Base-by-base conservation (phyloP, 257 asterid species). In the Nicotiana tabacum region DNA sequence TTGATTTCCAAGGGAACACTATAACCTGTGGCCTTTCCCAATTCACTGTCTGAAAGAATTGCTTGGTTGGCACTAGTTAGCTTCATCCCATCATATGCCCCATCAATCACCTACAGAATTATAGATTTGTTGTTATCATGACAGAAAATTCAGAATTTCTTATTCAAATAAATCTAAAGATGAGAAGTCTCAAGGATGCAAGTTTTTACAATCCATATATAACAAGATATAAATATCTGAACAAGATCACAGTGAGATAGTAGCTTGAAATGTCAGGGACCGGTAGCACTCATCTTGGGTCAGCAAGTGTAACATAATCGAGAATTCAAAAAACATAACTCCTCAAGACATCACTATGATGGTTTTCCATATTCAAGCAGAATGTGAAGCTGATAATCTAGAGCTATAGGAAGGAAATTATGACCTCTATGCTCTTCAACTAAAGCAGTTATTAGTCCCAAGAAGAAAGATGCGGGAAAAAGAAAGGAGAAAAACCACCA, bases 1-100 rank as follows among this genome's bases (percentile, higher is more conserved):
- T 70, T 96, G 86, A 96, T 94, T 87, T 94, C 99, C 16, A 96
- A 88, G 62, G 98, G 99, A 83, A 90, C 87, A 5, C 96, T 91
- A 27, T 90, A 91, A 65, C 98, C 99, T 69, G 68, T 89, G 83
- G 87, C 89, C 82, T 88, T 91, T n/a, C 87, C 93, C 17, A 83
- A 77, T 56, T 86, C 84, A 53, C 89, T 84, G 24, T 93, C 99
- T 5, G 98, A 86, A 67, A 96, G 93, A 86, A 96, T 88, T 77
- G 98, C 98, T 88, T 89, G 98, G 83, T 94, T 94, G 43, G 93
- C 90, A 84, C 92, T 83, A 82, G 88, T 92, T 64, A 96, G 92
- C 87, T 93, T 96, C 90, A 86, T 86, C 39, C 98, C 97, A 66
- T 96, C 90, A 62, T 94, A 96, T 24, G 83, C 95, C 85, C 99